phyloP scores from a whole-genome alignment of 257 asterid genomes.

The Buddleja alternifolia region DNA sequence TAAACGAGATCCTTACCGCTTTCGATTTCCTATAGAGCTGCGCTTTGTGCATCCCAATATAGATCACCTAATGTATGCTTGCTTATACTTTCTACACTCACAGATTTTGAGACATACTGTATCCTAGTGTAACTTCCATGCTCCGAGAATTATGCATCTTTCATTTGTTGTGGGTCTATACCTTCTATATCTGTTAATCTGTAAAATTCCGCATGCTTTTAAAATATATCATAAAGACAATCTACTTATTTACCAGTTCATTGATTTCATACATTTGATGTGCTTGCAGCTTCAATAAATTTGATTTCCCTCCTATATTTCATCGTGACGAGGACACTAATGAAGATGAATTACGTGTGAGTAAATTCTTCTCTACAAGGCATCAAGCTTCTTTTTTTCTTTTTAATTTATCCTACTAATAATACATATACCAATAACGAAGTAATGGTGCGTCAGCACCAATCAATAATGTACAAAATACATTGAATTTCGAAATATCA shows the following conservation, averaged over 20 bases:
- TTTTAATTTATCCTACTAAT: not conserved
- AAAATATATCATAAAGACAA: not conserved
- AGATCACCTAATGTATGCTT: constrained; percentile 83
- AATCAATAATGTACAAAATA: constrained; percentile 5
- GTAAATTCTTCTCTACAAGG: constrained; percentile 34
- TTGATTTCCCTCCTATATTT: constrained; percentile 93
- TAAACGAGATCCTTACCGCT: constrained; percentile 92
- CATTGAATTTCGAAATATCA: constrained; percentile 12
- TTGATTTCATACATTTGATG: constrained; percentile 27
- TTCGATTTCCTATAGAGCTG: constrained; percentile 92
- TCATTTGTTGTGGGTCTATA: constrained; percentile 2
- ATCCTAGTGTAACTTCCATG: constrained; percentile 12
- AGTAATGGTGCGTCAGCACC: constrained; percentile 13
- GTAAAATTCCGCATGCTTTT: constrained; percentile 6
- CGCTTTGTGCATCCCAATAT: constrained; percentile 92
- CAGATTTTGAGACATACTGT: constrained; percentile 17
- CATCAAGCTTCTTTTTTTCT: constrained; percentile 10
- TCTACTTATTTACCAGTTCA: constrained; percentile 27
- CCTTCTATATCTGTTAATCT: constrained; percentile 3
- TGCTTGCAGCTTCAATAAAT: constrained; percentile 81
- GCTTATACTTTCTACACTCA: constrained; percentile 18
- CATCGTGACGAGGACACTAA: constrained; percentile 81
- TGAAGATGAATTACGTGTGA: constrained; percentile 95
- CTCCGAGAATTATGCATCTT: constrained; percentile 12
- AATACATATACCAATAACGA: not conserved